A percentile compares a stretch with the other conserved stretches of the same genome.
Conservation (phyloP, 805 yeast genomes). For the Komagataella phaffii region DNA sequence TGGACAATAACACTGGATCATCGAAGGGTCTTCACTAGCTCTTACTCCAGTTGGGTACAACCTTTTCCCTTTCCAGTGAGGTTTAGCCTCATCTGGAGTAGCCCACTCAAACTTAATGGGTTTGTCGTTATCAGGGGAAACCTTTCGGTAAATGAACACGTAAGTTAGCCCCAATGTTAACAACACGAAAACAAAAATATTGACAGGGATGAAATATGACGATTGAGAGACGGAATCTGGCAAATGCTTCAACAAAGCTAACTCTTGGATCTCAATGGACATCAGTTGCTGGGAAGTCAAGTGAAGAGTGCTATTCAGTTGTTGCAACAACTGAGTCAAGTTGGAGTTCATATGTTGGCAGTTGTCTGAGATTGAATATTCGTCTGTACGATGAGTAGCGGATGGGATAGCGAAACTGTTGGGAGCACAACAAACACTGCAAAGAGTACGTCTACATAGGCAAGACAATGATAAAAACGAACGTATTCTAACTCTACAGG, state of each 20-base stretch:
- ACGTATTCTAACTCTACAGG: not conserved
- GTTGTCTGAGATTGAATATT: not conserved
- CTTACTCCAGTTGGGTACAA: conserved; percentile 48
- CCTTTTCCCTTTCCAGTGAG: conserved; percentile 87
- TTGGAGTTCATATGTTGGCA: not conserved
- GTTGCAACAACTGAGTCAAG: not conserved
- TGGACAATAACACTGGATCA: conserved; percentile 83
- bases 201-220: not conserved
- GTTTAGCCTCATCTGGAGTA: conserved; percentile 65
- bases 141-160: not conserved
- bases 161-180: not conserved
- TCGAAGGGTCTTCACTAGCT: conserved; percentile 47
- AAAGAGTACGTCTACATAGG: not conserved
- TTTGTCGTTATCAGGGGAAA: conserved; percentile 6
- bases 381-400: too few relatives aligned
- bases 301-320: not conserved
- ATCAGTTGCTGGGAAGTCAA: not conserved
- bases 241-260: not conserved
- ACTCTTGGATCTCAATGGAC: not conserved
- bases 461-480: not conserved
- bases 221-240: not conserved
- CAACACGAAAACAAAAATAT: not conserved
- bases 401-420: not conserved
- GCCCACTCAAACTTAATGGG: conserved; percentile 37
- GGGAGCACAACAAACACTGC: not conserved